Evolutionary conservation across 768 basidiomycete species (phyloP), one percentile per base, ranked within the genome.

Genomic region (Symmetrospora coprosmae): DNA sequence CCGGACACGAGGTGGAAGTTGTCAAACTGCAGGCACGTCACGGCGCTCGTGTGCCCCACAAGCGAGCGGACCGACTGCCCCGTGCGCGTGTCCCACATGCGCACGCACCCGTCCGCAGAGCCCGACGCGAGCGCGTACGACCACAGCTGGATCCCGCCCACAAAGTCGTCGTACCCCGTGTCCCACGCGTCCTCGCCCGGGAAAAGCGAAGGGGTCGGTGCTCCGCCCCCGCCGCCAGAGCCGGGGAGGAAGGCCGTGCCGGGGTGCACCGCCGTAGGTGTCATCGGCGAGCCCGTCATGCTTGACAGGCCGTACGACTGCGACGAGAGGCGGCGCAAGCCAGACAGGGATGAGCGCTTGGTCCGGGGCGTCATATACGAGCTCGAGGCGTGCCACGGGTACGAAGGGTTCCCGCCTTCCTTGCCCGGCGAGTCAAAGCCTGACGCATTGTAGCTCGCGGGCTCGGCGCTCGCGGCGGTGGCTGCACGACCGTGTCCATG

Each of bases 51-150:
- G 71, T 99, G 94, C 2, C 91, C 94, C 49, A 86, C 73, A 38
- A 99, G 75, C 11, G 90, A 94, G 35, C 92, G 79, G 73, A 96
- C 91, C 7, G 89, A 84, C 70, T 97, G 92, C 5, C 94, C 94
- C 30, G 92, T 99, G 43, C 94, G 84, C 90, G 90, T 96, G 70
- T 99, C 94, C 94, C 94, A 99, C 91, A 99, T 96, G 65, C 94
- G 75, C 30, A 97, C 91, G 2, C 86, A 92, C 35, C 92, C 90
- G 71, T 99, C 94, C 0, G 89, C 91, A 67, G 89, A 94, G 1
- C 91, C 94, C 66, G 89, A 94, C 4, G 96, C 89, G 34, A 99
- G 79, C 1, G 89, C 94, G 71, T 94, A 92, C 2, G 90, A 91
- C 92, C 94, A 97, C 71, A 96, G 96, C 71, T 97, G 94, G 40